Conservation (phyloP, 352 stramenopile genomes). For the Blastocystis sp. region DNA sequence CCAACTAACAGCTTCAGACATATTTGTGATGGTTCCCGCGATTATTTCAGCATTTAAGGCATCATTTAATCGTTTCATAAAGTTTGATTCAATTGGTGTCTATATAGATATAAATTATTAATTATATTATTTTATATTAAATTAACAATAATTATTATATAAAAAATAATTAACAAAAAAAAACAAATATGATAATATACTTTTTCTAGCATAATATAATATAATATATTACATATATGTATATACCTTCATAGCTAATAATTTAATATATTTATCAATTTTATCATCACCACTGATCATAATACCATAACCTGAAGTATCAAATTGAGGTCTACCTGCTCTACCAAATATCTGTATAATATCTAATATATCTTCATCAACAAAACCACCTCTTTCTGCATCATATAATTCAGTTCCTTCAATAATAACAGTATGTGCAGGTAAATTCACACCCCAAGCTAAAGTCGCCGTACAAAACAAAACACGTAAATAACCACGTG, state of each 20-base stretch:
- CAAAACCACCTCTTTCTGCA: constrained; percentile 83
- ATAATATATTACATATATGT: not conserved
- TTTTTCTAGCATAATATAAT: too few species aligned
- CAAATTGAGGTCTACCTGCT: constrained; percentile 90
- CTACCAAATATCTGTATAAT: constrained; percentile 99
- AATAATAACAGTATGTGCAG: constrained; percentile 91
- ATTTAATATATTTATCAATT: constrained; percentile 44
- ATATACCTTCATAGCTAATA: constrained; percentile 33
- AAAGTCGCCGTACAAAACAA: constrained; percentile 94
- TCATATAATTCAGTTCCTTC: constrained; percentile 99
- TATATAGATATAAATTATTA: too few species aligned
- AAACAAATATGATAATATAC: too few species aligned
- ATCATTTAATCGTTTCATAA: constrained; percentile 93
- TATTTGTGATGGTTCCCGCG: constrained; percentile 84
- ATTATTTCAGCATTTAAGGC: constrained; percentile 97
- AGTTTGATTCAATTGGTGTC: constrained; percentile 84
- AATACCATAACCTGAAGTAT: constrained; percentile 86
- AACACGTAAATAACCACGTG: constrained; percentile 78
- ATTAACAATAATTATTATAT: too few species aligned
- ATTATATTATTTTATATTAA: too few species aligned
- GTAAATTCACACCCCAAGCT: constrained; percentile 94
- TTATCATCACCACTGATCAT: constrained; percentile 86
- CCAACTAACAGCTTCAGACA: constrained; percentile 82
- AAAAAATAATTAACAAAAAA: too few species aligned
- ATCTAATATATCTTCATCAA: constrained; percentile 90